Evolutionary conservation across 2,329 filamentous ascomycete genomes (phyloP), one percentile per base, ranked within the genome.

Genomic region (Sarocladium kiliense): DNA sequence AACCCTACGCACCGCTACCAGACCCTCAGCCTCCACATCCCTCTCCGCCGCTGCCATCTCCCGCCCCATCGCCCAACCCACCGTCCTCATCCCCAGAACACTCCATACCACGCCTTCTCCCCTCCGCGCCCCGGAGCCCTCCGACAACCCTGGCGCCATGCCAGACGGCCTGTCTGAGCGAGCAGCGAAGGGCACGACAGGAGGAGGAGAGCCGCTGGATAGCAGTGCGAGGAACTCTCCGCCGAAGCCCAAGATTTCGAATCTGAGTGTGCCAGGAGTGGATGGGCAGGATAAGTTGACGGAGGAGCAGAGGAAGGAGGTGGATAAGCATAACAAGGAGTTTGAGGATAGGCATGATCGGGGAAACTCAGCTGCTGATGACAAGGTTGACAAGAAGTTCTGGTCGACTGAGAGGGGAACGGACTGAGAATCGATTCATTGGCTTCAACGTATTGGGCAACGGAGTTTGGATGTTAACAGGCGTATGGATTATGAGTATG

Each of bases 281-380:
- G 59, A 59, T 3, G 50, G 50, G 14, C 54, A 53, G 1, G 60
- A 67, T 53, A 63, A 68, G 6, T 61, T 81, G 58, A 77, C 69
- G 21, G 67, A 77, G 56, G 78, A 79, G 64, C 78, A 83, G 67
- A 72, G 77, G 65, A 70, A 69, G 42, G 81, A 85, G 67, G 82
- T 85, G 16, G 75, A 82, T 54, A 64, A 74, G 66, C 82, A 86
- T 63, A 86, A 86, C 57, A 59, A 58, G 59, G 79, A 85, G 1
- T 85, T 85, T 64, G 78, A 78, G 49, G 63, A 74, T 61, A 77
- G 76, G 58, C 77, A 84, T 61, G 81, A 80, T 56, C 71, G 67
- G 12, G 73, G 75, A 0, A 61, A 67, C 5, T 44, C 60, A 2
- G 76, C 76, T 0, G 68, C 63, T 1, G 66, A 70, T 1, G 78